Conservation (phyloP, 345 rosid genomes). For the Corymbia maculata region DNA sequence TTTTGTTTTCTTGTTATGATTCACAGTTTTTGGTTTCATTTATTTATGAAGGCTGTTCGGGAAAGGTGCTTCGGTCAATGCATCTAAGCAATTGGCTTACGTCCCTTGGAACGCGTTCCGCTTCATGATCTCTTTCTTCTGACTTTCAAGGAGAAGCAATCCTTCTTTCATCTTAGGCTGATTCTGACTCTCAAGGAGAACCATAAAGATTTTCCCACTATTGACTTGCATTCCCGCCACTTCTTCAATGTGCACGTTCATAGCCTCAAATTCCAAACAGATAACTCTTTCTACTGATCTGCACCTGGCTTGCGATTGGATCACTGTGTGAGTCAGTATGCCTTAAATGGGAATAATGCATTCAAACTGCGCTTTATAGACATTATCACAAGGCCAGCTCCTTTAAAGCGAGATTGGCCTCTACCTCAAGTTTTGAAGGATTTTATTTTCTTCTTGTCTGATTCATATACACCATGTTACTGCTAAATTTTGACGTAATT, state of each 20-base stretch:
- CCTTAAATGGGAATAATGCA: slow-evolving; percentile 13
- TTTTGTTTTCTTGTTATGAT: not conserved
- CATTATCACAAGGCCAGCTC: slow-evolving; percentile 5
- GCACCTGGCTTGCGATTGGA: slow-evolving; percentile 12
- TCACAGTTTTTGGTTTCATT: not conserved
- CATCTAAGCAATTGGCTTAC: slow-evolving; percentile 4
- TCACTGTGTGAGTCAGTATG: slow-evolving; percentile 3
- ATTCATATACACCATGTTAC: too few relatives aligned
- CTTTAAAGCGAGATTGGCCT: slow-evolving; percentile 16
- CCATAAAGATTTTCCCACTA: slow-evolving; percentile 5
- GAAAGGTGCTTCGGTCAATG: slow-evolving; percentile 39
- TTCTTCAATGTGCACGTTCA: slow-evolving; percentile 18
- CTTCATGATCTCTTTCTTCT: slow-evolving; percentile 1
- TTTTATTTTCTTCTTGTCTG: slow-evolving; percentile 22
- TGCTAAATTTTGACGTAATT: too few relatives aligned
- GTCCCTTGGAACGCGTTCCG: not conserved
- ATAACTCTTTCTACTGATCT: not conserved
- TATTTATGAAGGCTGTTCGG: slow-evolving; percentile 44
- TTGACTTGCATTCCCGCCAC: slow-evolving; percentile 1
- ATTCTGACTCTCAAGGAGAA: slow-evolving; percentile 1
- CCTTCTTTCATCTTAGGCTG: not conserved
- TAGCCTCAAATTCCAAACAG: slow-evolving; percentile 1
- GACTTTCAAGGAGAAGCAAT: not conserved
- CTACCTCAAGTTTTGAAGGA: slow-evolving; percentile 22
- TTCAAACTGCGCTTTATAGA: slow-evolving; percentile 11